Evolutionary conservation across 768 basidiomycete genomes (phyloP).

Genomic region (Termitomyces sp.): DNA sequence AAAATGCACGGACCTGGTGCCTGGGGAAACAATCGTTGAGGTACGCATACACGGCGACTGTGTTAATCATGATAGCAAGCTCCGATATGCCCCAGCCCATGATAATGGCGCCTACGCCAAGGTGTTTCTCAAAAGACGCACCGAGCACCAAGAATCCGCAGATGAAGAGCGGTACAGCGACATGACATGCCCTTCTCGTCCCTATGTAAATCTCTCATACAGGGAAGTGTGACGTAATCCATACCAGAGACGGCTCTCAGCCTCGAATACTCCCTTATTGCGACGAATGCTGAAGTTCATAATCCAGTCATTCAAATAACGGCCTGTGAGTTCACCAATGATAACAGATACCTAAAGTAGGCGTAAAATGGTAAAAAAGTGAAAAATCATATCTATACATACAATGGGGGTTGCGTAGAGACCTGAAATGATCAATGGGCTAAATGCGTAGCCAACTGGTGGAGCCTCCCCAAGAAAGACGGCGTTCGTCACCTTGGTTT

Average conservation of each 20-base stretch:
- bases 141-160: constrained; percentile 57
- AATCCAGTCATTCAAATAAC: constrained; percentile 49
- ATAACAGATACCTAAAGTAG: constrained; percentile 38
- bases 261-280: constrained; percentile 54
- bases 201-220: background rate
- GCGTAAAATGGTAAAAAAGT: background rate
- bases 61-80: constrained; percentile 51
- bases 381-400: background rate
- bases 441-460: constrained; percentile 51
- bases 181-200: constrained; percentile 47
- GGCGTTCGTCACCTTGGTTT: constrained; percentile 52
- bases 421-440: constrained; percentile 43
- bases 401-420: constrained; percentile 53
- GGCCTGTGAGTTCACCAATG: constrained; percentile 46
- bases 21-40: constrained; percentile 21
- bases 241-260: constrained; percentile 57
- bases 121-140: constrained; percentile 45
- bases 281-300: constrained; percentile 37
- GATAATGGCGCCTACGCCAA: constrained; percentile 46
- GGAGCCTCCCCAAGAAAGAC: constrained; percentile 55
- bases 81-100: constrained; percentile 67
- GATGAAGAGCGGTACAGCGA: constrained; percentile 54
- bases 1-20: constrained; percentile 12
- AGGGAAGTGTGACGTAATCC: constrained; percentile 1
- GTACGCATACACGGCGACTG: constrained; percentile 53